A percentile compares a stretch with the other conserved stretches of the same genome.
Conservation (phyloP, 2,329 filamentous ascomycete species). For the Sporothrix curviconia region DNA sequence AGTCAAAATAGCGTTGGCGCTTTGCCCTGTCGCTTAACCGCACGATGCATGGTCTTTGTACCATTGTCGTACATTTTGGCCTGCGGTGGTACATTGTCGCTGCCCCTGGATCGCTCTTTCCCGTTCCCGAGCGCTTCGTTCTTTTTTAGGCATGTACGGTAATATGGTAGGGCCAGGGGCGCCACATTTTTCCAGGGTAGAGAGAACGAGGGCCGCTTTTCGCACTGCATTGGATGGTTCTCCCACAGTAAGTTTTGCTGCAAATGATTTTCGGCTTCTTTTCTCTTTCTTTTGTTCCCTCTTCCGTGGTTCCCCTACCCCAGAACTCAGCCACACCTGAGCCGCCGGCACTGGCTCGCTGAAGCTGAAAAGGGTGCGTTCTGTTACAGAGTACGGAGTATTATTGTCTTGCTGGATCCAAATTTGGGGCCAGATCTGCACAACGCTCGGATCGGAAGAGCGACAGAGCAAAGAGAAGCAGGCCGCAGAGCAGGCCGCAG, state of each 20-base stretch:
- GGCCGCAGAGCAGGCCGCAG: no score
- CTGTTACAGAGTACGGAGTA: background rate
- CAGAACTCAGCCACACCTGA: constrained; percentile 1
- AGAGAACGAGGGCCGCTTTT: background rate
- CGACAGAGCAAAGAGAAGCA: no score
- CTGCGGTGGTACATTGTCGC: background rate
- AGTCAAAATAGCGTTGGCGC: background rate
- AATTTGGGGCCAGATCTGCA: constrained; percentile 1
- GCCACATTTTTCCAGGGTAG: background rate
- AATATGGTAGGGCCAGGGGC: no score
- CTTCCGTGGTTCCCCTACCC: background rate
- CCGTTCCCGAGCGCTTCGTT: constrained; percentile 6
- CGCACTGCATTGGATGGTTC: background rate
- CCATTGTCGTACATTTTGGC: background rate
- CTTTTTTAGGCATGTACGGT: constrained; percentile 9
- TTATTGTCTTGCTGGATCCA: background rate
- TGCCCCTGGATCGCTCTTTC: background rate
- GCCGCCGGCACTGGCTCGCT: background rate
- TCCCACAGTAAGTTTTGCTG: background rate
- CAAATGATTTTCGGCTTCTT: background rate
- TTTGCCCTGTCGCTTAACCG: background rate
- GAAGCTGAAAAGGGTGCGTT: no score
- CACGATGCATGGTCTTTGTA: background rate
- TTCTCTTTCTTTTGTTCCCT: background rate
- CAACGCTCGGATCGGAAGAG: background rate